Conservation (phyloP, 257 asterid genomes). For the Solanum lycopersicoides region DNA sequence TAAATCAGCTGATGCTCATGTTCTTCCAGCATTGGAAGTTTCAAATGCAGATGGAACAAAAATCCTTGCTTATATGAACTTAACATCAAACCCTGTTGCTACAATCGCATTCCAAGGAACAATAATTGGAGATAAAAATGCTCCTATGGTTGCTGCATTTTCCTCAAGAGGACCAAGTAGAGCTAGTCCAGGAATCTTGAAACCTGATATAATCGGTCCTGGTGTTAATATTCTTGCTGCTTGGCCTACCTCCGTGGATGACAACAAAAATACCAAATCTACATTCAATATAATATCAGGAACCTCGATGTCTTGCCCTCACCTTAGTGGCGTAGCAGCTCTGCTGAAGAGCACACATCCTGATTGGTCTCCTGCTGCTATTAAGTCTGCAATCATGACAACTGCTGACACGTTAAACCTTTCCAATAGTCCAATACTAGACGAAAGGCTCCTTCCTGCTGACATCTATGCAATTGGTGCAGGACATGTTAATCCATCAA, state of each 20-base stretch:
- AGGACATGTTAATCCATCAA: conserved; percentile 40
- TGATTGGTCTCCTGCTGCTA: conserved; percentile 40
- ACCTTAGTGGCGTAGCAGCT: conserved; percentile 37
- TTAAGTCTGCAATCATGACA: conserved; percentile 50
- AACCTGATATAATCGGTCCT: conserved; percentile 57
- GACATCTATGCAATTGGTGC: conserved; percentile 20
- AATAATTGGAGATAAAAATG: conserved; percentile 16
- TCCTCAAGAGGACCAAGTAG: conserved; percentile 42
- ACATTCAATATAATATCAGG: conserved; percentile 38
- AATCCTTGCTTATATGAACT: conserved; percentile 17
- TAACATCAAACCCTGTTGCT: conserved; percentile 16
- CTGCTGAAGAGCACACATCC: conserved; percentile 31
- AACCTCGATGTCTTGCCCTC: conserved; percentile 50
- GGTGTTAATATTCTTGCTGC: conserved; percentile 47
- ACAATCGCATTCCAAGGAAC: conserved; percentile 32
- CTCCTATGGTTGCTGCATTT: conserved; percentile 34
- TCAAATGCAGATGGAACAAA: conserved; percentile 1
- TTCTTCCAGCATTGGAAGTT: conserved; percentile 20
- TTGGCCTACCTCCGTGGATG: conserved; percentile 24
- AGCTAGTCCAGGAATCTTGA: conserved; percentile 36
- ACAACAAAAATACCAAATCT: conserved; percentile 3
- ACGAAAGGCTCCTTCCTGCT: conserved; percentile 20
- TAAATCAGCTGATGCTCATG: conserved; percentile 13
- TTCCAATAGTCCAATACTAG: conserved; percentile 10
- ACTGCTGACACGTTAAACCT: conserved; percentile 25